These are phyloP conservation scores for Reticulascus tulasneorum DNA, from an alignment of 2,329 filamentous ascomycete species.

Conservation along the genomic window DNA sequence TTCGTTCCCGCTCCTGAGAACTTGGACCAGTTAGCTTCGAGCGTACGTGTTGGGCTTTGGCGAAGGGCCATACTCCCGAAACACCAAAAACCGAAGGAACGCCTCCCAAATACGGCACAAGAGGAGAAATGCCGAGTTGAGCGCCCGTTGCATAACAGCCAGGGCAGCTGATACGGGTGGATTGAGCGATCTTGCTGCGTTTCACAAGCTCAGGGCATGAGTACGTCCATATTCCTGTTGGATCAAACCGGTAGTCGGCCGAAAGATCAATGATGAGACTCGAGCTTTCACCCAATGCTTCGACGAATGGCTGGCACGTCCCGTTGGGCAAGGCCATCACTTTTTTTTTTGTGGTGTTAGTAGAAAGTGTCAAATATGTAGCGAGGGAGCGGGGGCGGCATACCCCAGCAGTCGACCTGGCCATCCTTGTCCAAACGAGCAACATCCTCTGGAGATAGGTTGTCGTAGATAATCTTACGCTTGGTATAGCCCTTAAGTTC, in stretches of 20 bases:
- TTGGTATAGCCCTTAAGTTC: constrained; percentile 87
- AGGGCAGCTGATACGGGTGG: constrained; percentile 84
- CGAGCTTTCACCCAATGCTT: constrained; percentile 73
- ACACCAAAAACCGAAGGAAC: constrained; percentile 85
- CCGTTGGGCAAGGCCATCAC: constrained; percentile 87
- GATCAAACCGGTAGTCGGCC: constrained; percentile 92
- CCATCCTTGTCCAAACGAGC: constrained; percentile 77
- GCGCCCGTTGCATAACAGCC: constrained; percentile 94
- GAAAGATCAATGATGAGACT: constrained; percentile 89
- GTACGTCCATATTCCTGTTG: constrained; percentile 82
- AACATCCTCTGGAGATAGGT: constrained; percentile 81
- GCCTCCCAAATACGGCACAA: constrained; percentile 72
- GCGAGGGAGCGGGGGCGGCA: too few relatives aligned
- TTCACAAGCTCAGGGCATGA: constrained; percentile 82
- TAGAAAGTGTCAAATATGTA: background rate
- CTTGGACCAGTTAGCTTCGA: too few relatives aligned
- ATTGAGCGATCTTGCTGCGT: constrained; percentile 70
- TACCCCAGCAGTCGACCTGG: constrained; percentile 92
- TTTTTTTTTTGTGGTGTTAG: too few relatives aligned
- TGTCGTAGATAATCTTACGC: constrained; percentile 88
- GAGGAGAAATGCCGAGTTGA: constrained; percentile 81
- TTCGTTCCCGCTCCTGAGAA: constrained; percentile 96
- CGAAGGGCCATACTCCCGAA: constrained; percentile 50
- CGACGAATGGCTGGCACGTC: constrained; percentile 89
- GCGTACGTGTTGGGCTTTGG: background rate